Evolutionary conservation across 139 green algal genomes (phyloP), one percentile per base, ranked within the genome.

Genomic region (Auxenochlorella protothecoides): DNA sequence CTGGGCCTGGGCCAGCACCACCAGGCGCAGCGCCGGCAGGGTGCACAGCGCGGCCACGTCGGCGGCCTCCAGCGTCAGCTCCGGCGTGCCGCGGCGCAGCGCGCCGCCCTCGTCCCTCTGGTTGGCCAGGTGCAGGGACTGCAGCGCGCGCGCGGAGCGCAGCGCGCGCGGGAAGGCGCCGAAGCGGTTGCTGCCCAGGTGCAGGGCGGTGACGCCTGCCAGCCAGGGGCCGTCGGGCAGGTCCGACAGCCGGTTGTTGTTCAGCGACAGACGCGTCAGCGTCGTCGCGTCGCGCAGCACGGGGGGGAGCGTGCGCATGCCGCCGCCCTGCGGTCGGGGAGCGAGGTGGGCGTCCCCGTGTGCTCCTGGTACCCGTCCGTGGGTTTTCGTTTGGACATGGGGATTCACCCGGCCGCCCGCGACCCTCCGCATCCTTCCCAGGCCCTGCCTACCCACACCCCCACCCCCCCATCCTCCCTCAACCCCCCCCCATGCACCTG

Each of bases 111-210:
- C 3, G 59, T 9, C 11, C 12, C 55, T 53, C 52, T 74, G 67
- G 70, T 74, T 74, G 55, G 73, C 73, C 52, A 78, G 61, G 52
- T 56, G 66, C 11, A 74, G 5, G 4, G 51, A 6, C 54, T 63
- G 51, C 65, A 75, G 53, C 59, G 59, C 44, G 2, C 5, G 52
- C 8, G 70, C 70, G 3, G 8, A 7, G 3, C 68, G 74, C n/a
- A 79, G 59, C 59, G 74, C 74, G 5, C 52, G 51, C 3, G 74
- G 74, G 55, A 79, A 79, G 51, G 14, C 27, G 4, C 55, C 5
- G n/a, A 79, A 16, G 14, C 16, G 53, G 54, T 79, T 79, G 68
- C 61, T 70, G 52, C 74, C 74, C 59, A 79, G 53, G 54, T 79
- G 74, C 27, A 70, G 6, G 27, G 10, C 12, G n/a, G 55, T 59